Conservation (phyloP, 2,329 filamentous ascomycete species). For the Magnaporthiopsis incrustans region DNA sequence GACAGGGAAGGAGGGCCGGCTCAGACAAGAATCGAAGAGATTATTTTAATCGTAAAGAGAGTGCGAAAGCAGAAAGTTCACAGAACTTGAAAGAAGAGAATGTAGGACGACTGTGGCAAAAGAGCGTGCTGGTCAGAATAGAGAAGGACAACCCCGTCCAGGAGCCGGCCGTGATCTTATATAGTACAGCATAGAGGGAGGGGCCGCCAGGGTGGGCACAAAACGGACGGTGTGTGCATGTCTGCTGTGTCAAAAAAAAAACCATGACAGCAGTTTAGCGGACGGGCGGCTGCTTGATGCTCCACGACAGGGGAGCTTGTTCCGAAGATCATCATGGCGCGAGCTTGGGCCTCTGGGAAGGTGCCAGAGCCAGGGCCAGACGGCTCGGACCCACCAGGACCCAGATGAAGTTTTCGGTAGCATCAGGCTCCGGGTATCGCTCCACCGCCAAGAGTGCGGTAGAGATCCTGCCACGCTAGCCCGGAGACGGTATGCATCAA, state of each 20-base stretch:
- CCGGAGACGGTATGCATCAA: background rate
- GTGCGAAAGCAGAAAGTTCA: constrained; percentile 12
- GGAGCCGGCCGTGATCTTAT: constrained; percentile 6
- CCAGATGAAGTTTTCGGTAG: background rate
- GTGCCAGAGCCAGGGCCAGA: background rate
- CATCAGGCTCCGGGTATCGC: background rate
- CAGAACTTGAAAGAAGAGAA: constrained; percentile 11
- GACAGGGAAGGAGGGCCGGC: constrained; percentile 13
- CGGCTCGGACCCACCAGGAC: background rate
- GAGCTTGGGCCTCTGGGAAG: background rate
- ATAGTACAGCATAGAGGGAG: constrained; percentile 1
- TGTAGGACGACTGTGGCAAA: constrained; percentile 3
- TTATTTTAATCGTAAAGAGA: constrained; percentile 5
- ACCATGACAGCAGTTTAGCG: no score
- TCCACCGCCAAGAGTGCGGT: background rate
- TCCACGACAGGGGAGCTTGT: background rate
- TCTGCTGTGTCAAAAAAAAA: background rate
- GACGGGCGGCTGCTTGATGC: no score
- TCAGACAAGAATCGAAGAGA: constrained; percentile 2
- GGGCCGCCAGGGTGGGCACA: background rate
- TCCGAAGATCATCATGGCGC: background rate
- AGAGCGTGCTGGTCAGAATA: constrained; percentile 5
- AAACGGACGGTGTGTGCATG: background rate
- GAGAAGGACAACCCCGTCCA: background rate
- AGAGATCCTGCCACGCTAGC: background rate